Evolutionary conservation across 73 alveolate species (phyloP), one percentile per base, ranked within the genome.

Genomic region (Diophrys appendiculata): DNA sequence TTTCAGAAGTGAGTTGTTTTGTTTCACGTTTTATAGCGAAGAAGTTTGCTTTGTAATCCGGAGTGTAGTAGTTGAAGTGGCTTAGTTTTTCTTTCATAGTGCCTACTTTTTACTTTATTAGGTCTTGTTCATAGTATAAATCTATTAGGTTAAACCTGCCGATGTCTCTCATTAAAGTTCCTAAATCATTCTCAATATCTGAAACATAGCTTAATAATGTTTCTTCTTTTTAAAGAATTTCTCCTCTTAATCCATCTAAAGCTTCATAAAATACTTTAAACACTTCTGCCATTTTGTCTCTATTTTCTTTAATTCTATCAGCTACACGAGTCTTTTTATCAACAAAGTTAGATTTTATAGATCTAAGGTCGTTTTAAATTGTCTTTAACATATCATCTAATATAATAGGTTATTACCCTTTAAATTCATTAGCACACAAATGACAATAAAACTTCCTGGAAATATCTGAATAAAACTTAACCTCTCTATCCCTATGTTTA

Each of bases 211-310:
- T 32, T 13, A 71, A 25, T 1, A 82, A 34, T 31, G 23, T 25
- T 31, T 73, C 56, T 31, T 82, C 90, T 30, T 73, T 24, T 22
- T 70, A 75, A 0, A 82, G 80, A n/a, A 60, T 29, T 26, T 73
- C 29, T 11, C 11, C 34, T 33, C 90, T 72, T n/a, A 78, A 22
- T 43, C 73, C 84, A 43, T 82, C 74, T 1, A 82, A 65, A 8
- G 90, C 76, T 25, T 82, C 84, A 26, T 72, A 73, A 68, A 70
- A 82, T 28, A 72, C 73, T 26, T 73, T 82, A 34, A 82, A 82
- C 26, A 82, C 32, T 23, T 73, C 65, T 55, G 72, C 90, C 8
- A 82, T 73, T 69, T 73, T 82, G 52, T 82, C 75, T 29, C 60
- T 30, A 27, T 82, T 82, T 2, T 29, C 18, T 31, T 30, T 68